Percentiles rank a stretch among this genome's conserved stretches.
Evolutionary conservation across 441 rosid species (phyloP).

Genomic region (Croton setiger): DNA sequence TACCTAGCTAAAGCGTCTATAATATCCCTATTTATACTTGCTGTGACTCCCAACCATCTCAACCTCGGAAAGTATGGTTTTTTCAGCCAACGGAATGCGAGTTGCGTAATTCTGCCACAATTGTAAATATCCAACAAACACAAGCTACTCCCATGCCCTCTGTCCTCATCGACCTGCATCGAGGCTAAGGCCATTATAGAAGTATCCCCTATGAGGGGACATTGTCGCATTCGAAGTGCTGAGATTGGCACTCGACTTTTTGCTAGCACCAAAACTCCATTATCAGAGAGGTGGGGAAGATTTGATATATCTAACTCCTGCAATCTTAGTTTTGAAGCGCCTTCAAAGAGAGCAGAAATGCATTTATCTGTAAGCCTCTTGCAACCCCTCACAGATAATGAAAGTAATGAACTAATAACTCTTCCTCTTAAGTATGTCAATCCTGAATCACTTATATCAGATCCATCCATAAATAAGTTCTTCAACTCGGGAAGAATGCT

Average conservation of each 20-base stretch:
- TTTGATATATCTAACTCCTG: constrained; percentile 82
- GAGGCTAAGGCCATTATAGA: constrained; percentile 92
- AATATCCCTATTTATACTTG: constrained; percentile 66
- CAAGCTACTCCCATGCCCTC: constrained; percentile 69
- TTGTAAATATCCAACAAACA: constrained; percentile 73
- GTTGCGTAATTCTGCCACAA: constrained; percentile 77
- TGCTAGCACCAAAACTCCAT: constrained; percentile 61
- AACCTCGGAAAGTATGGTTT: constrained; percentile 83
- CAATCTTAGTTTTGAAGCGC: constrained; percentile 53
- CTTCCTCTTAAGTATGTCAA: constrained; percentile 43
- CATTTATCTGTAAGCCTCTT: constrained; percentile 75
- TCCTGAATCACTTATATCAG: constrained; percentile 68
- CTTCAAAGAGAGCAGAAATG: constrained; percentile 59
- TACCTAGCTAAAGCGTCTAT: constrained; percentile 78
- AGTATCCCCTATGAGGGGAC: constrained; percentile 71
- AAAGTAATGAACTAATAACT: constrained; percentile 51
- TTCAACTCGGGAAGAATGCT: constrained; percentile 51
- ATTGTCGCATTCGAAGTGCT: constrained; percentile 74
- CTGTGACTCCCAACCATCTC: constrained; percentile 86
- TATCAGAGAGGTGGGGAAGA: constrained; percentile 65
- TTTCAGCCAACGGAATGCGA: constrained; percentile 77
- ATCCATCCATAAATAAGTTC: constrained; percentile 59
- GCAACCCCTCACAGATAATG: constrained; percentile 85
- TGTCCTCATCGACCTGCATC: constrained; percentile 58
- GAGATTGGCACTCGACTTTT: constrained; percentile 59